Evolutionary conservation across 176 grass and related monocot species (phyloP).

Genomic region (Pontederia paniculata): DNA sequence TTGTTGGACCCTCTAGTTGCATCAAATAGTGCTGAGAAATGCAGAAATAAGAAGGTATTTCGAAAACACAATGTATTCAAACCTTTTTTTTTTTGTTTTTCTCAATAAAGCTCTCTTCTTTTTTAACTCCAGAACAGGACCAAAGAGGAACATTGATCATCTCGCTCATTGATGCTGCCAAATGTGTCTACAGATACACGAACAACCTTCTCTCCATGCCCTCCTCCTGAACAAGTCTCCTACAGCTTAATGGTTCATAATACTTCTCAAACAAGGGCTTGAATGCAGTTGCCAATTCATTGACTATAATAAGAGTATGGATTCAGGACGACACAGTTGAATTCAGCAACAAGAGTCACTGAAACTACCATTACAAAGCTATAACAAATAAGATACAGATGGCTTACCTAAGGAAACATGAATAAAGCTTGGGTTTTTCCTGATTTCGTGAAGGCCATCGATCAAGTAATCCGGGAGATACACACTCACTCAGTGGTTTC

Average conservation of each 20-base stretch:
- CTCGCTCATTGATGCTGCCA: slow-evolving; percentile 55
- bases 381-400: not conserved
- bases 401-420: slow-evolving; percentile 63
- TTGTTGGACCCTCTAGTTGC: slow-evolving; percentile 60
- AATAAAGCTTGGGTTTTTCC: slow-evolving; percentile 49
- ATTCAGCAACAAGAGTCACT: too few species aligned
- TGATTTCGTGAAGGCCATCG: slow-evolving; percentile 42
- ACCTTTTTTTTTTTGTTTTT: slow-evolving; percentile 42
- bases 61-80: slow-evolving; percentile 61
- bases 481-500: slow-evolving; percentile 52
- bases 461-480: slow-evolving; percentile 74
- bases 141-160: slow-evolving; percentile 58
- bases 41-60: slow-evolving; percentile 83
- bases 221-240: slow-evolving; percentile 45
- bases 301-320: slow-evolving; percentile 58
- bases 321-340: slow-evolving; percentile 48
- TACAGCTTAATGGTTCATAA: slow-evolving; percentile 57
- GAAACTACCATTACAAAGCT: not conserved
- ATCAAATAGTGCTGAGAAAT: slow-evolving; percentile 81
- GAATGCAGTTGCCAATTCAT: slow-evolving; percentile 53
- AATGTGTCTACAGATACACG: slow-evolving; percentile 62
- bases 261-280: slow-evolving; percentile 74
- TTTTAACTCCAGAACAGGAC: slow-evolving; percentile 23
- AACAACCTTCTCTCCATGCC: slow-evolving; percentile 57
- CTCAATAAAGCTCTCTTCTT: slow-evolving; percentile 14